A percentile compares a stretch with the other conserved stretches of the same genome.
These are phyloP conservation scores for Alliaria petiolata DNA, from an alignment of 345 rosid species.

Conservation along the genomic window DNA sequence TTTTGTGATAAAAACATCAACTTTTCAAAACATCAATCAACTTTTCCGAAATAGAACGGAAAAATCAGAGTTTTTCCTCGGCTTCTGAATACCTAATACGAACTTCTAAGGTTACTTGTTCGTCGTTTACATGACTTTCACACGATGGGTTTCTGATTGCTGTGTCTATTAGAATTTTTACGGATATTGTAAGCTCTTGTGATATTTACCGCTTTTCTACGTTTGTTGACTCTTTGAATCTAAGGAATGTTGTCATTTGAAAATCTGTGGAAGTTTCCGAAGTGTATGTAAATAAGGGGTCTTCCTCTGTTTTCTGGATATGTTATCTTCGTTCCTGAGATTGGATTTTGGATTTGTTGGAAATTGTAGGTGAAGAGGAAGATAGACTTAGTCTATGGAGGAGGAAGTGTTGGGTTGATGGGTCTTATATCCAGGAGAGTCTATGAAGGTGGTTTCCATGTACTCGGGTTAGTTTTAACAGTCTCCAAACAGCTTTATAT, in stretches of 20 bases:
- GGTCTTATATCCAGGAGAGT: constrained; percentile 88
- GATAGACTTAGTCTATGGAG: constrained; percentile 91
- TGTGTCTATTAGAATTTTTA: no score
- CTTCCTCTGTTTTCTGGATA: constrained; percentile 8
- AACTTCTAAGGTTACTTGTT: constrained; percentile 13
- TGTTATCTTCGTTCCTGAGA: not conserved
- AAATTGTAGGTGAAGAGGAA: constrained; percentile 71
- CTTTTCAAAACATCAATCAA: not conserved
- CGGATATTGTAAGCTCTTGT: not conserved
- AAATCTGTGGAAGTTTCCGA: not conserved
- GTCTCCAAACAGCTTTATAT: not conserved
- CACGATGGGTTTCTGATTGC: not conserved
- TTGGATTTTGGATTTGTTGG: constrained; percentile 6
- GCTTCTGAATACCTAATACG: not conserved
- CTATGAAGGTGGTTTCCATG: constrained; percentile 81
- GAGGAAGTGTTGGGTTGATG: constrained; percentile 97
- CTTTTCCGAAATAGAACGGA: not conserved
- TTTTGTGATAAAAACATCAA: not conserved
- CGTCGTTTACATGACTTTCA: not conserved
- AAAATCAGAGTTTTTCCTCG: constrained; percentile 6
- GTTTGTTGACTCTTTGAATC: constrained; percentile 3
- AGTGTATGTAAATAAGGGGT: no score
- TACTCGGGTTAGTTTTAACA: constrained; percentile 70
- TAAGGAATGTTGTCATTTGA: not conserved
- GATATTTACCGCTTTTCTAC: not conserved